A percentile compares a stretch with the other conserved stretches of the same genome.
Evolutionary conservation across 2,329 filamentous ascomycete species (phyloP).

Genomic region (Cladosporium sp.): DNA sequence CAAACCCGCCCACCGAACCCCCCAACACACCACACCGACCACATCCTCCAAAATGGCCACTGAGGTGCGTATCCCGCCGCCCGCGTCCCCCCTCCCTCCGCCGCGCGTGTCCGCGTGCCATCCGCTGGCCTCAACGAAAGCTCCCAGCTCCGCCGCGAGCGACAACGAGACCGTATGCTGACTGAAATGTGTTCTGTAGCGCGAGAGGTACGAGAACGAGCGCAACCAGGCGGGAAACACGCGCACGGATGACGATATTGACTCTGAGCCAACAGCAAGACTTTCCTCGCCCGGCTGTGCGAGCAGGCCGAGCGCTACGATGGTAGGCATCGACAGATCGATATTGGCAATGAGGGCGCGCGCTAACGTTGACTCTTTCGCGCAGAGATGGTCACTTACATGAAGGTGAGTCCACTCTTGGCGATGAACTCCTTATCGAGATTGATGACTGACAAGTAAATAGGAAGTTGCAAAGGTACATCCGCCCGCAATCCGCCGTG

Average conservation of each 20-base stretch:
- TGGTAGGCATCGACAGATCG: slow-evolving; percentile 50
- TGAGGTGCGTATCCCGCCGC: slow-evolving; percentile 50
- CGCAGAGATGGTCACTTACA: slow-evolving; percentile 93
- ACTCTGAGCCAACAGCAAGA: slow-evolving; percentile 68
- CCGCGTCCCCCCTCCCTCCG: slow-evolving; percentile 27
- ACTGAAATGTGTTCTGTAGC: slow-evolving; percentile 38
- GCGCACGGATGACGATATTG: neutral
- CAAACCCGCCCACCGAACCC: neutral
- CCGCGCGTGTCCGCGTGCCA: slow-evolving; percentile 15
- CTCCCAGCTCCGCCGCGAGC: slow-evolving; percentile 27
- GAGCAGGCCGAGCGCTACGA: slow-evolving; percentile 99
- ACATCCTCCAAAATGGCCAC: slow-evolving; percentile 50
- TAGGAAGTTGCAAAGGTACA: slow-evolving; percentile 90
- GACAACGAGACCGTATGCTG: slow-evolving; percentile 18
- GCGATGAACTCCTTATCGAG: neutral
- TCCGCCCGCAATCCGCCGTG: slow-evolving; percentile 12
- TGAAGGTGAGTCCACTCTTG: slow-evolving; percentile 62
- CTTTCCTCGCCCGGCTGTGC: slow-evolving; percentile 98
- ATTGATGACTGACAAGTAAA: slow-evolving; percentile 30
- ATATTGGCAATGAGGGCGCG: neutral
- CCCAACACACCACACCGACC: neutral
- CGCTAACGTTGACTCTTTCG: slow-evolving; percentile 20
- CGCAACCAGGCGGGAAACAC: slow-evolving; percentile 13
- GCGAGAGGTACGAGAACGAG: slow-evolving; percentile 40
- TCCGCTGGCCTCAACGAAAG: slow-evolving; percentile 19